These are phyloP conservation scores for Solanum arcanum DNA, from an alignment of 257 asterid species.

Conservation along the genomic window DNA sequence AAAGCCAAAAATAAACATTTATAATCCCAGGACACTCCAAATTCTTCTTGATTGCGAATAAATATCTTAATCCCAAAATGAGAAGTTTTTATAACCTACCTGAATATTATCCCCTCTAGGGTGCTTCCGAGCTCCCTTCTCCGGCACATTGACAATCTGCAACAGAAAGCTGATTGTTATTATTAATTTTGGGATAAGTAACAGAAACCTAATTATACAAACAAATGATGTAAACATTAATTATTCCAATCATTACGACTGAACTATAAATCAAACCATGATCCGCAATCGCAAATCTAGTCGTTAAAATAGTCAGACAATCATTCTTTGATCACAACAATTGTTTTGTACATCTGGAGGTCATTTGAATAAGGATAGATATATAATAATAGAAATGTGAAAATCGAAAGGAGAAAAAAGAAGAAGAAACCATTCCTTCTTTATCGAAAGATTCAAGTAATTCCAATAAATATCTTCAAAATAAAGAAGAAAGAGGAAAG, in stretches of 20 bases:
- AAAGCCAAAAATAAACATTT: not conserved
- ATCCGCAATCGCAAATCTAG: not conserved
- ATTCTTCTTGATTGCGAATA: not conserved
- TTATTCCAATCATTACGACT: not conserved
- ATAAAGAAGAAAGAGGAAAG: not conserved
- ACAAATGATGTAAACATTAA: not conserved
- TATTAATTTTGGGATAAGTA: not conserved
- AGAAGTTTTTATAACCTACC: slow-evolving; percentile 26
- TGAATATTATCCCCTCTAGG: slow-evolving; percentile 99
- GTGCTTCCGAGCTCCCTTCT: slow-evolving; percentile 98
- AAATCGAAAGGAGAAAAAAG: not conserved
- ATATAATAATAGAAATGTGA: not conserved
- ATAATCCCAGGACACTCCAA: not conserved
- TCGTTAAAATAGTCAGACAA: not conserved
- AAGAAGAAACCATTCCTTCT: not conserved
- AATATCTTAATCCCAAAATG: not conserved
- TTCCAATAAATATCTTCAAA: not conserved
- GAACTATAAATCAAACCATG: not conserved
- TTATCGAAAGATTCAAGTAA: not conserved
- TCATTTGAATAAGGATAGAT: not conserved
- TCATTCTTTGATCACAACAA: not conserved
- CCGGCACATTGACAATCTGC: slow-evolving; percentile 98
- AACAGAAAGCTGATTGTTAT: slow-evolving; percentile 1
- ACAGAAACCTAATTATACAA: not conserved
- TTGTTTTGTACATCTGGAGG: not conserved